Percentiles rank a stretch among this genome's conserved stretches.
Evolutionary conservation across 1,139 yeast species (phyloP).

Genomic region (Nakaseomyces nivariensis): DNA sequence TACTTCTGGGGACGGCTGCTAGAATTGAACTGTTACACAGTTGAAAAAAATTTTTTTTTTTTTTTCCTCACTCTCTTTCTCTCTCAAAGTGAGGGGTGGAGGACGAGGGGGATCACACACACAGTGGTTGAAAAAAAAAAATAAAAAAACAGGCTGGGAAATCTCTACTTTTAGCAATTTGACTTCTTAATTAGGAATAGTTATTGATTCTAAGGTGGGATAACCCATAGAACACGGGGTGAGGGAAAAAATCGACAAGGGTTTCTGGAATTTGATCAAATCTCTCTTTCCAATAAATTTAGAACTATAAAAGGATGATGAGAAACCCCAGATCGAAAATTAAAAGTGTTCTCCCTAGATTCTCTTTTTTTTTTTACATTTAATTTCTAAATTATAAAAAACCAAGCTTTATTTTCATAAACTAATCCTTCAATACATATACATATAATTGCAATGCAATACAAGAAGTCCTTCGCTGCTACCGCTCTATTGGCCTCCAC

Average conservation of each 20-base stretch:
- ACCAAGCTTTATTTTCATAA: too few species aligned
- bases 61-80: too few species aligned
- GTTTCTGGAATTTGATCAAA: not conserved
- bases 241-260: not conserved
- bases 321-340: not conserved
- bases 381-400: too few species aligned
- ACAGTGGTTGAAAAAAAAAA: not conserved
- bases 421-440: too few species aligned
- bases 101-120: too few species aligned
- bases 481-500: conserved; percentile 35
- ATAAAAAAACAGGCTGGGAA: not conserved
- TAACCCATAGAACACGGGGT: not conserved
- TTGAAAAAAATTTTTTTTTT: too few species aligned
- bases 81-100: too few species aligned
- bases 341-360: not conserved
- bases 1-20: too few species aligned
- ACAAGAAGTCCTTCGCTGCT: conserved; percentile 30
- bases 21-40: too few species aligned
- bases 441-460: conserved; percentile 24
- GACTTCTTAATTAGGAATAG: conserved; percentile 1
- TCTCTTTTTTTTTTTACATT: too few species aligned
- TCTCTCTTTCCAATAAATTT: not conserved
- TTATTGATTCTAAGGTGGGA: not conserved
- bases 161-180: not conserved
- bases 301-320: not conserved